Conservation (phyloP, 31 red algal genomes). For the Odonthalia washingtoniensis region DNA sequence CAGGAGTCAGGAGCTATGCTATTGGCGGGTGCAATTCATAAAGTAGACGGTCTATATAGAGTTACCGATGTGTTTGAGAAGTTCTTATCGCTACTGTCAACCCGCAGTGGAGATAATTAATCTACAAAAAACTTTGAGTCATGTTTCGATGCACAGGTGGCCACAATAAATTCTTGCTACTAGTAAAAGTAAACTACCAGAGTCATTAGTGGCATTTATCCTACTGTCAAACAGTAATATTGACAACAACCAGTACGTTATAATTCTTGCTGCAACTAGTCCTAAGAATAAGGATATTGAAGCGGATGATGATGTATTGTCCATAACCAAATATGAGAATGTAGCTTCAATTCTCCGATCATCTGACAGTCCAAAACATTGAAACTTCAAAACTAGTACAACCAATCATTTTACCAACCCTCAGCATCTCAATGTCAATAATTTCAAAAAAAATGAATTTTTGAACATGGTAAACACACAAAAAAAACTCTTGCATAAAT, state of each 20-base stretch:
- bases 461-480: background rate
- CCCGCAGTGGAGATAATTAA: background rate
- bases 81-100: background rate
- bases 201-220: background rate
- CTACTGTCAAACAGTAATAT: constrained; percentile 22
- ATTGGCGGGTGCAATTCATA: background rate
- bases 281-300: background rate
- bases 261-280: background rate
- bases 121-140: background rate
- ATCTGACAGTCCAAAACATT: background rate
- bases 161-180: background rate
- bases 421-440: no score
- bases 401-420: no score
- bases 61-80: background rate
- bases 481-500: background rate
- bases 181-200: background rate
- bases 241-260: background rate
- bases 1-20: background rate
- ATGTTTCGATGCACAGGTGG: background rate
- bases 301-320: background rate
- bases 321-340: background rate
- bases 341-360: background rate
- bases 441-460: background rate
- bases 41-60: background rate
- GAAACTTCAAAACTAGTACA: no score